These are phyloP conservation scores for Hypoxylon sp. DNA, from an alignment of 2,329 filamentous ascomycete genomes.

Conservation along the genomic window DNA sequence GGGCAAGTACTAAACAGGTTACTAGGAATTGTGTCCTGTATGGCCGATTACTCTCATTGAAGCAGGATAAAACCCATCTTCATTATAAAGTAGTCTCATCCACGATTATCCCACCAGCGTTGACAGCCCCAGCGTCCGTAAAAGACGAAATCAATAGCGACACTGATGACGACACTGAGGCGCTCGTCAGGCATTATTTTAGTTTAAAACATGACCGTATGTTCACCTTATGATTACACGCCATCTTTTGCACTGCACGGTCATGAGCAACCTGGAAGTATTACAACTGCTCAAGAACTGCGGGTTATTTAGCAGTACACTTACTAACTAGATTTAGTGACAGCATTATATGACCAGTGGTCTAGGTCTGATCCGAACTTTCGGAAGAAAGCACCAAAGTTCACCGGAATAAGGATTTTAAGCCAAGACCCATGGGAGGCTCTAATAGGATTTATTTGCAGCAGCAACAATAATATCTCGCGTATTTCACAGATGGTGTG, in stretches of 20 bases:
- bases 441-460: conserved; percentile 95
- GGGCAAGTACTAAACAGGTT: conserved; percentile 9
- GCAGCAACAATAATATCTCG: conserved; percentile 97
- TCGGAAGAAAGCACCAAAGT: conserved; percentile 85
- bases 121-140: conserved; percentile 57
- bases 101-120: conserved; percentile 46
- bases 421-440: conserved; percentile 98
- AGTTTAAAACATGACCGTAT: conserved; percentile 80
- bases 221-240: background rate
- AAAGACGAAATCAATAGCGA: conserved; percentile 45
- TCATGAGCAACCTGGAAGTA: background rate
- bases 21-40: conserved; percentile 83
- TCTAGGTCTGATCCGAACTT: conserved; percentile 89
- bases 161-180: conserved; percentile 79
- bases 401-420: conserved; percentile 91
- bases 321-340: conserved; percentile 58
- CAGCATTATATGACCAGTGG: conserved; percentile 87
- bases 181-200: conserved; percentile 86
- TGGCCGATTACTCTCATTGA: conserved; percentile 86
- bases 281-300: background rate
- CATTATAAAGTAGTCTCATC: conserved; percentile 83
- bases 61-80: conserved; percentile 83
- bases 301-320: background rate
- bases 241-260: background rate
- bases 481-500: conserved; percentile 94